phyloP scores from a whole-genome alignment of 306 rosid species.

The Sophora flavescens region DNA sequence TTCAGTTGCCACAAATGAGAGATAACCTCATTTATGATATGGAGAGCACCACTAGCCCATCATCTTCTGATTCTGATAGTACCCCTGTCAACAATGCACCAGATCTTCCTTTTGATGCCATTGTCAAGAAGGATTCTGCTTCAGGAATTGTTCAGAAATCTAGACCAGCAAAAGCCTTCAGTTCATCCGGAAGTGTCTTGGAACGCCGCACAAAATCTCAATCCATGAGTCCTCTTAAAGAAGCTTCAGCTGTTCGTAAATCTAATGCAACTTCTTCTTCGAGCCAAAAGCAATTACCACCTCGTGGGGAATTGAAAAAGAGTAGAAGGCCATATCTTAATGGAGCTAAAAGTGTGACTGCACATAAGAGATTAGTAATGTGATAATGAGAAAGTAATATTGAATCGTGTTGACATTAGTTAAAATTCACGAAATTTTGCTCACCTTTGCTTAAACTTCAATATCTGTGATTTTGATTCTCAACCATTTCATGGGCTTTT shows the following conservation, averaged over 20 bases:
- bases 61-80: slow-evolving; percentile 89
- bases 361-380: slow-evolving; percentile 64
- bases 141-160: slow-evolving; percentile 45
- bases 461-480: slow-evolving; percentile 11
- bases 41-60: slow-evolving; percentile 78
- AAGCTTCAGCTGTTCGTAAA: slow-evolving; percentile 52
- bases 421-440: background rate
- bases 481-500: background rate
- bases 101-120: slow-evolving; percentile 34
- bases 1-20: slow-evolving; percentile 58
- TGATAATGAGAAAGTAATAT: slow-evolving; percentile 34
- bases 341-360: slow-evolving; percentile 49
- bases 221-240: slow-evolving; percentile 60
- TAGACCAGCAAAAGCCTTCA: slow-evolving; percentile 44
- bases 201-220: slow-evolving; percentile 49
- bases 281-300: slow-evolving; percentile 54
- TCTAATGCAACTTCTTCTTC: slow-evolving; percentile 45
- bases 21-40: slow-evolving; percentile 86
- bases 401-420: background rate
- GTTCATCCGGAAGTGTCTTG: slow-evolving; percentile 41
- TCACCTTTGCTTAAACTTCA: background rate
- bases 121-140: slow-evolving; percentile 34
- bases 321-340: slow-evolving; percentile 54
- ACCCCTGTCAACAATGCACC: slow-evolving; percentile 45
- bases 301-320: slow-evolving; percentile 59